Evolutionary conservation across 1,139 yeast genomes (phyloP), one percentile per base, ranked within the genome.

Genomic region (Nakaseomyces delphensis): DNA sequence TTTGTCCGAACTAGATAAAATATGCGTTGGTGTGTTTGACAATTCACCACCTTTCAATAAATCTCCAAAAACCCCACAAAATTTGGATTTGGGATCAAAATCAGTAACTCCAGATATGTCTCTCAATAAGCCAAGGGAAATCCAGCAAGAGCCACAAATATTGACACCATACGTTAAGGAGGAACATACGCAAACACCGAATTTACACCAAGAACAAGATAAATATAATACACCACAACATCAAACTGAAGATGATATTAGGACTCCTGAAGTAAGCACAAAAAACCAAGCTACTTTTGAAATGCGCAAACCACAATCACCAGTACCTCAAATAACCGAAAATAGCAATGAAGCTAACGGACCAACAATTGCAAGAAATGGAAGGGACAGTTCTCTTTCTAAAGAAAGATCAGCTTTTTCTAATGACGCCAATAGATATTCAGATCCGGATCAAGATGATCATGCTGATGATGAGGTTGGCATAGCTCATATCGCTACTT

Each of bases 1-100:
- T 52, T 56, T 81, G 19, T 44, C 62, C 1, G 54, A 54, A 27
- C 45, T 67, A 39, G 54, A 54, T 15, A 57, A 55, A 19, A 42
- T 59, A 13, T 58, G 68, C 38, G 69, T 69, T 1, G 67, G 64
- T 1, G 52, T 66, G 13, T 50, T 54, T 37, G 55, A 55, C 30
- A 32, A 21, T 8, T n/a, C 45, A 14, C 45, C 36, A 20, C 29
- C 39, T 2, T 33, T 19, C 15, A 38, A 43, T 16, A 38, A 39
- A 15, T 21, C 40, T 10, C 39, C 39, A 2, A 21, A 38, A 27
- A 23, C 21, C 14, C 31, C 31, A n/a, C 28, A 36, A 16, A 16
- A 24, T 16, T 8, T 9, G 10, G 19, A 23, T 16, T 5, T 14
- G 13, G 39, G 16, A 3, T 10, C 24, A 10, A 24, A 16, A 7